phyloP scores from a whole-genome alignment of 345 rosid genomes.

The Arabidopsis arenosa region DNA sequence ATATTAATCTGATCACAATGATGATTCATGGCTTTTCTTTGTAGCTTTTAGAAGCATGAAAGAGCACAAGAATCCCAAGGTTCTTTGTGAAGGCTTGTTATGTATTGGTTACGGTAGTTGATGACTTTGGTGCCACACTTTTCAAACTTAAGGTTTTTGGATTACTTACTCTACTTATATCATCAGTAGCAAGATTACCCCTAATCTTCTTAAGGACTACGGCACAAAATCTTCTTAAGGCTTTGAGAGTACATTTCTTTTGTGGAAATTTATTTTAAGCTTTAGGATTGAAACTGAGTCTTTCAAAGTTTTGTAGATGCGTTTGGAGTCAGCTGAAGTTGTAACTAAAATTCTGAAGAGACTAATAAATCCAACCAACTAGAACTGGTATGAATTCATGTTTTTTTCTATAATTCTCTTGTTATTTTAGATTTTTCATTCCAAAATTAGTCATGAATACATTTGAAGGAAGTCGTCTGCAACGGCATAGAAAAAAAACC shows the following conservation, averaged over 20 bases:
- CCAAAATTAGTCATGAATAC: too few relatives aligned
- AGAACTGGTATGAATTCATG: too few relatives aligned
- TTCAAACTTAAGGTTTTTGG: slow-evolving; percentile 77
- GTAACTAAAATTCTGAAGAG: not conserved
- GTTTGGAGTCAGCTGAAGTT: not conserved
- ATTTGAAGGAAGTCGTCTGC: too few relatives aligned
- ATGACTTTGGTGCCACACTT: slow-evolving; percentile 90
- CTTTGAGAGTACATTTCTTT: slow-evolving; percentile 52
- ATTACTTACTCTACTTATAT: slow-evolving; percentile 19
- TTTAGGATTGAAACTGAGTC: not conserved
- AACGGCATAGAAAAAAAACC: too few relatives aligned
- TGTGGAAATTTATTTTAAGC: not conserved
- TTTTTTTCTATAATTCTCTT: too few relatives aligned
- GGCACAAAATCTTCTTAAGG: slow-evolving; percentile 57
- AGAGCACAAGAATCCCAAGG: slow-evolving; percentile 23
- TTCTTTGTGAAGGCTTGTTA: slow-evolving; percentile 89
- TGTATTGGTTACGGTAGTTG: slow-evolving; percentile 94
- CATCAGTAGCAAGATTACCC: too few relatives aligned
- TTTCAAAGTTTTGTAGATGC: not conserved
- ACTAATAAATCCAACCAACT: too few relatives aligned
- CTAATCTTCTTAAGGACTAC: too few relatives aligned
- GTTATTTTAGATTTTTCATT: too few relatives aligned
- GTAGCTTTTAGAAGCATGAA: slow-evolving; percentile 84
- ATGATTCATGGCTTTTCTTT: slow-evolving; percentile 32
- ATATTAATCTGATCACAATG: slow-evolving; percentile 20